Evolutionary conservation across 2,329 filamentous ascomycete species (phyloP).

Genomic region (Arthrobotrys megalospora): DNA sequence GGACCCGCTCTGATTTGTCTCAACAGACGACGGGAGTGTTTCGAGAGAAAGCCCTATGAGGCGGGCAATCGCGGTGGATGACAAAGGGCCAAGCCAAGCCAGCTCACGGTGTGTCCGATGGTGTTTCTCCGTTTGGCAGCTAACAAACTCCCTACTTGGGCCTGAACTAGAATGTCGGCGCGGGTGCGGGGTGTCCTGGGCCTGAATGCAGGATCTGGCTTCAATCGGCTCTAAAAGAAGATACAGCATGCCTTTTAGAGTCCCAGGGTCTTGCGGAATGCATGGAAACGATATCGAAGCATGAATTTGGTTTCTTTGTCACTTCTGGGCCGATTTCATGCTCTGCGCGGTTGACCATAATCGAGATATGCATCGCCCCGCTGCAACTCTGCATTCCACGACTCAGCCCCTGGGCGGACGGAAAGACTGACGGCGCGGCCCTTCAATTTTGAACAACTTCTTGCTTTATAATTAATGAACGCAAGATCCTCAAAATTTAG

Average conservation of each 20-base stretch:
- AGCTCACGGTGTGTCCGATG: constrained; percentile 58
- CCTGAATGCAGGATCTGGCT: constrained; percentile 16
- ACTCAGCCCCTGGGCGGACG: constrained; percentile 39
- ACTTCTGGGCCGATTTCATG: constrained; percentile 4
- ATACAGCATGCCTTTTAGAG: constrained; percentile 8
- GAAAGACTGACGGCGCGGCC: constrained; percentile 28
- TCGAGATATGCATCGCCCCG: constrained; percentile 30
- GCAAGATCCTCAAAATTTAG: constrained; percentile 20
- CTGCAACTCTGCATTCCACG: constrained; percentile 25
- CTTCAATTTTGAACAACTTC: constrained; percentile 8
- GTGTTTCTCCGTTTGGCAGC: constrained; percentile 36
- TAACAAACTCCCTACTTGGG: constrained; percentile 48
- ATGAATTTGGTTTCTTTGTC: background rate
- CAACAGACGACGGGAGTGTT: constrained; percentile 46
- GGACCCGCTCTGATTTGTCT: constrained; percentile 46
- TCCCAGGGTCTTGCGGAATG: background rate
- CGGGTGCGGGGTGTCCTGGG: constrained; percentile 37
- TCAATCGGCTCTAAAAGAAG: constrained; percentile 20
- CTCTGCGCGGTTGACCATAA: constrained; percentile 30
- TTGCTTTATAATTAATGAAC: background rate
- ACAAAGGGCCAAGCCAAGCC: constrained; percentile 47
- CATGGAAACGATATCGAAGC: constrained; percentile 18
- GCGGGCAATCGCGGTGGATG: constrained; percentile 47
- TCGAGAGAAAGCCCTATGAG: constrained; percentile 53
- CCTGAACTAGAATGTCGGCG: constrained; percentile 20